Evolutionary conservation across 495 filamentous ascomycete genomes (phyloP), one percentile per base, ranked within the genome.

Genomic region (Platismatia glauca): DNA sequence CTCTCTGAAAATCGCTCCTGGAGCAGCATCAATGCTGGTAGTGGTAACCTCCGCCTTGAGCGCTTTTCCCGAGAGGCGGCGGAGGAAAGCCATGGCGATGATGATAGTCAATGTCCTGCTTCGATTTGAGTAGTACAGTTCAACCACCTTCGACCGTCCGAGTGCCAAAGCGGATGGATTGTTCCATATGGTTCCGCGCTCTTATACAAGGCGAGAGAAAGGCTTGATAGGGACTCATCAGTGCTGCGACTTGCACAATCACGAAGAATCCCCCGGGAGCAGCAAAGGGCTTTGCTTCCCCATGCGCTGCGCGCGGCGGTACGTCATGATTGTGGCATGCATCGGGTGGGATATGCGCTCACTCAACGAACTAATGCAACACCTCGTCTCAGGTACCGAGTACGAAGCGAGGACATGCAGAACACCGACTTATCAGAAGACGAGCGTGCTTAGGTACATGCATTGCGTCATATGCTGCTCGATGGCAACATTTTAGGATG

Each of bases 1-100:
- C 53, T 77, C 77, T 56, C 56, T 68, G 22, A 75, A 58, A 39
- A 72, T 24, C 31, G 46, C 24, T 27, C 46, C 46, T 9, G 46
- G 22, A 50, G 46, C 46, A 29, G 24, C 46, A 29, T 50, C 46
- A 50, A 29, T 31, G 46, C 46, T 50, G 29, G 46, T 50, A 9
- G 22, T 29, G 46, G 46, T 50, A 12, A 50, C 24, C n/a, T 50
- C 46, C 5, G 15, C 46, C 16, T 50, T 24, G 7, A 24, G 46
- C 24, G 46, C 24, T 24, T 50, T 50, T 29, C 46, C 31, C 12
- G 46, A 50, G 46, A 50, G 46, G 22, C 46, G 7, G 46, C 46
- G 46, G 46, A 50, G 31, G 11, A 50, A 50, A 50, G 24, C 46
- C 46, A 50, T 50, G 24, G 24, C 11, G 7, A 48, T 27, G 8